Conservation (phyloP, 2,329 filamentous ascomycete species). For the Paraphoma sp. region DNA sequence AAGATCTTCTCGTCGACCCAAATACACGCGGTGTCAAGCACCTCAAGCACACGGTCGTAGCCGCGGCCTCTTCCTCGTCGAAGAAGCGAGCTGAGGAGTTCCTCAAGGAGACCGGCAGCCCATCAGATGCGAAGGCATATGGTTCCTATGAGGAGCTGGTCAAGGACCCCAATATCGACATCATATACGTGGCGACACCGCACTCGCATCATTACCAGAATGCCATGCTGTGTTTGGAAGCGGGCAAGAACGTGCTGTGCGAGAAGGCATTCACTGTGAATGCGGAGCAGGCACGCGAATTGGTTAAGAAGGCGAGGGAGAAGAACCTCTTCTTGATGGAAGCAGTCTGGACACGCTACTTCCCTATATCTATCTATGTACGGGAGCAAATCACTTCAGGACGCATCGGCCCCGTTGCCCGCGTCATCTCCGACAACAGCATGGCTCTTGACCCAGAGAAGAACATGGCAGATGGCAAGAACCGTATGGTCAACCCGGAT, state of each 20-base stretch:
- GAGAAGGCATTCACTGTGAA: conserved; percentile 92
- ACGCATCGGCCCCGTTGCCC: conserved; percentile 62
- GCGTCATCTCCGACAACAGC: conserved; percentile 64
- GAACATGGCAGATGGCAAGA: conserved; percentile 56
- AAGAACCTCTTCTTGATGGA: conserved; percentile 64
- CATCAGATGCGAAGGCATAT: conserved; percentile 72
- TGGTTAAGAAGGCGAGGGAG: conserved; percentile 73
- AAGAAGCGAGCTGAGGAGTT: conserved; percentile 73
- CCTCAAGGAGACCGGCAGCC: conserved; percentile 73
- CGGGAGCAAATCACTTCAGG: conserved; percentile 68
- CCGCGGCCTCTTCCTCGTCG: conserved; percentile 80
- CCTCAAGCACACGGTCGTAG: conserved; percentile 77
- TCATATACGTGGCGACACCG: conserved; percentile 87
- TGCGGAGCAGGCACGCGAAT: conserved; percentile 74
- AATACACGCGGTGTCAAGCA: conserved; percentile 72
- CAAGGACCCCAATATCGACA: conserved; percentile 77
- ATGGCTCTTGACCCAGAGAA: conserved; percentile 68
- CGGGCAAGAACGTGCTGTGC: conserved; percentile 87
- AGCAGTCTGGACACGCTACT: conserved; percentile 88
- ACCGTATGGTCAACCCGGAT: conserved; percentile 84
- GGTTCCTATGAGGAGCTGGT: conserved; percentile 84
- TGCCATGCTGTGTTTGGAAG: conserved; percentile 80
- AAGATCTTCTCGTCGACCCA: conserved; percentile 80
- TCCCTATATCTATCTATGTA: conserved; percentile 80
- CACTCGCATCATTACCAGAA: conserved; percentile 96